phyloP scores from a whole-genome alignment of 495 filamentous ascomycete genomes.

The Massariosphaeria phaeospora region DNA sequence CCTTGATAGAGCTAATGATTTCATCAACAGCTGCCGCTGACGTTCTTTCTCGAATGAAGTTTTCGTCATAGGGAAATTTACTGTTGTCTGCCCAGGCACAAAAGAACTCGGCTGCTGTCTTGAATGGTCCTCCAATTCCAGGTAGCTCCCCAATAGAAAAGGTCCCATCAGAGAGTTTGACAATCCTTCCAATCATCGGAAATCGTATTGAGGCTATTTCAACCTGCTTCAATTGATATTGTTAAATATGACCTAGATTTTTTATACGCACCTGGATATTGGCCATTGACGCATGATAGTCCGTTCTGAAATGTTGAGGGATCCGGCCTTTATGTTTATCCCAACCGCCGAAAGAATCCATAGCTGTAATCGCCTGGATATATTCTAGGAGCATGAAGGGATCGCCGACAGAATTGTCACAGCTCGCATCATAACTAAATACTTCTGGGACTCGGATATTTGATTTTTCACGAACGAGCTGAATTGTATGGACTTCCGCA shows the following conservation, averaged over 20 bases:
- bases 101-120: constrained; percentile 6
- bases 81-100: background rate
- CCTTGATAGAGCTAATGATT: constrained; percentile 5
- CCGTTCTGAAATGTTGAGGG: constrained; percentile 2
- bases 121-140: constrained; percentile 7
- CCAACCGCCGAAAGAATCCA: constrained; percentile 12
- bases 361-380: constrained; percentile 10
- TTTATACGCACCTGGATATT: constrained; percentile 6
- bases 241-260: constrained; percentile 3
- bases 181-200: constrained; percentile 3
- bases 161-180: constrained; percentile 9
- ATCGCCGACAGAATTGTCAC: constrained; percentile 2
- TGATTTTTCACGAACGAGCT: constrained; percentile 4
- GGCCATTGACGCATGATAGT: constrained; percentile 3
- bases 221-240: constrained; percentile 4
- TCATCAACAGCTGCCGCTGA: constrained; percentile 1
- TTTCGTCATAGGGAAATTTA: constrained; percentile 7
- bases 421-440: constrained; percentile 10
- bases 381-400: constrained; percentile 12
- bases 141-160: constrained; percentile 1
- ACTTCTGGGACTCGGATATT: constrained; percentile 6
- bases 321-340: constrained; percentile 10
- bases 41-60: constrained; percentile 3
- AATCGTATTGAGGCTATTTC: constrained; percentile 8
- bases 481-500: constrained; percentile 9